Conservation (phyloP, 768 basidiomycete species). For the Boletus tylopilopsis region DNA sequence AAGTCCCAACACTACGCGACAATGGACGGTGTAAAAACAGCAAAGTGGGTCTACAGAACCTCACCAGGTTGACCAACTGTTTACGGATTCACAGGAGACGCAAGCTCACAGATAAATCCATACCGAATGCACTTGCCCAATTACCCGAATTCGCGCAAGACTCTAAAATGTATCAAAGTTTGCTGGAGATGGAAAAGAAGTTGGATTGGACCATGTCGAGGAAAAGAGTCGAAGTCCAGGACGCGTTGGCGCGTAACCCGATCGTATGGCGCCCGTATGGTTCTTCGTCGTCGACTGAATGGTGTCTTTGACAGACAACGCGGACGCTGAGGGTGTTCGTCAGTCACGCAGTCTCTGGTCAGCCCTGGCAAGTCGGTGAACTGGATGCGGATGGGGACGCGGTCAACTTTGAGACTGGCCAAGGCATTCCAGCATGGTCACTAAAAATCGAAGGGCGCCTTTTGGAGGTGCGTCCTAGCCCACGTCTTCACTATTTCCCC, state of each 20-base stretch:
- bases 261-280: constrained; percentile 35
- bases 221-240: constrained; percentile 88
- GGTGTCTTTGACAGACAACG: constrained; percentile 54
- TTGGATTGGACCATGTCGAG: constrained; percentile 94
- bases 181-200: constrained; percentile 85
- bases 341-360: constrained; percentile 82
- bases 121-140: constrained; percentile 75
- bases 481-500: neutral
- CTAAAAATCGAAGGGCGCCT: constrained; percentile 85
- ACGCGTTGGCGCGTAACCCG: constrained; percentile 72
- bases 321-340: constrained; percentile 83
- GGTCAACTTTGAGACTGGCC: constrained; percentile 72
- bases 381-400: constrained; percentile 32
- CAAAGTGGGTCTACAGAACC: constrained; percentile 27
- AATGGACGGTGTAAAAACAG: constrained; percentile 32
- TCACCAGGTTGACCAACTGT: neutral
- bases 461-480: constrained; percentile 55
- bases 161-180: constrained; percentile 80
- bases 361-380: constrained; percentile 73
- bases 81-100: constrained; percentile 52
- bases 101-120: constrained; percentile 73
- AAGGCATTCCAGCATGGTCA: constrained; percentile 87
- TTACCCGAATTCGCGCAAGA: constrained; percentile 75
- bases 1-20: too few species aligned
- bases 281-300: constrained; percentile 1